phyloP scores from a whole-genome alignment of 805 yeast genomes.

The Groenewaldozyma salmanticensis region DNA sequence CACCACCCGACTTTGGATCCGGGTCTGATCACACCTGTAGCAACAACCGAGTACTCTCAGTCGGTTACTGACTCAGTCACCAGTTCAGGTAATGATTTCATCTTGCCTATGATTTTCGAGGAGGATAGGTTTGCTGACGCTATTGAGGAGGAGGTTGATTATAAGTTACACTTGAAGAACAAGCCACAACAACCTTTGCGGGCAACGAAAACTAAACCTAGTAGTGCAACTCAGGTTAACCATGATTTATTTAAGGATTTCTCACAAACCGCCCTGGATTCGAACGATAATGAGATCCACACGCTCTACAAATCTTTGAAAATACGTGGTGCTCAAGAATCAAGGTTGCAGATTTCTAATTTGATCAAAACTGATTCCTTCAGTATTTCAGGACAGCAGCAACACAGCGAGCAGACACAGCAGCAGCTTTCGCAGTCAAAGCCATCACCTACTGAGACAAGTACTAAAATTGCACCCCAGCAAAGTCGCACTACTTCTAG shows the following conservation, averaged over 20 bases:
- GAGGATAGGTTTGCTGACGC: conserved; percentile 32
- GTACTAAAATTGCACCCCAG: too few relatives aligned
- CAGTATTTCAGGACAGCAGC: too few relatives aligned
- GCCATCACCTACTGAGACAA: neutral
- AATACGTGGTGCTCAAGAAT: neutral
- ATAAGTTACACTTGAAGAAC: conserved; percentile 15
- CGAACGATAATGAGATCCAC: too few relatives aligned
- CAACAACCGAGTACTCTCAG: neutral
- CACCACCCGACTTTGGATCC: conserved; percentile 6
- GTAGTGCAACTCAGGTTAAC: neutral
- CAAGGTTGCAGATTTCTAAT: conserved; percentile 15
- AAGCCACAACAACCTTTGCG: conserved; percentile 3
- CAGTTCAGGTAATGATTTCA: conserved; percentile 8
- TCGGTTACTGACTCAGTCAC: conserved; percentile 5
- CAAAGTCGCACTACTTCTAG: neutral
- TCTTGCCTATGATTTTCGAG: conserved; percentile 32
- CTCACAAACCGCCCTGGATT: too few relatives aligned
- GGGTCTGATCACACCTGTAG: conserved; percentile 11
- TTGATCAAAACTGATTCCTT: conserved; percentile 18
- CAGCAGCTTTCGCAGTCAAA: neutral
- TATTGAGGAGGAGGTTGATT: conserved; percentile 27
- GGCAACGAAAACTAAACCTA: conserved; percentile 1
- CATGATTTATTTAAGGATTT: too few relatives aligned
- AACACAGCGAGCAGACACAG: neutral
- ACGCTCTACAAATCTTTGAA: neutral